These are phyloP conservation scores for Begonia fuchsioides DNA, from an alignment of 306 rosid genomes.

Conservation along the genomic window DNA sequence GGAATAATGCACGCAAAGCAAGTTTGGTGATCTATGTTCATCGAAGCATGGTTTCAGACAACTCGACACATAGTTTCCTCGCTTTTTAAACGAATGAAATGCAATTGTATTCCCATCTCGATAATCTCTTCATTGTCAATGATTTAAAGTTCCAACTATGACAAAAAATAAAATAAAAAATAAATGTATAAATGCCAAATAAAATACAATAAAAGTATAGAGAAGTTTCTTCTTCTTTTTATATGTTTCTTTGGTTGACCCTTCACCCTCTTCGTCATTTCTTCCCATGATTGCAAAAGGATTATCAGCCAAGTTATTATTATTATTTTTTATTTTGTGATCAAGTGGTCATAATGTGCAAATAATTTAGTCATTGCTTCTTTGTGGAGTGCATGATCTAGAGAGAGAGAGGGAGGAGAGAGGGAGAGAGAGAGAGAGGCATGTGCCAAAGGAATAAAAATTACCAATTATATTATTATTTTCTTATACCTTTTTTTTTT, in stretches of 20 bases:
- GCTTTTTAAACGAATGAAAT: too few relatives aligned
- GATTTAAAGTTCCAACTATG: neutral
- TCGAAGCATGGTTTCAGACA: too few relatives aligned
- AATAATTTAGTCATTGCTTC: neutral
- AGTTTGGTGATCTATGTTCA: too few relatives aligned
- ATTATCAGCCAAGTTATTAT: neutral
- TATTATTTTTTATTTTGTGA: neutral
- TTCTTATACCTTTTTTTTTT: too few relatives aligned
- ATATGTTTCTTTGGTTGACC: neutral
- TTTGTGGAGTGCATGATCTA: neutral
- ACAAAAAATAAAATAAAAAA: too few relatives aligned
- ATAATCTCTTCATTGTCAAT: neutral
- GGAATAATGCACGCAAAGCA: too few relatives aligned
- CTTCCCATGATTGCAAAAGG: neutral
- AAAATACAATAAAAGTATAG: neutral
- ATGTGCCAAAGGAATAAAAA: slow-evolving; percentile 8
- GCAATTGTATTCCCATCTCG: neutral
- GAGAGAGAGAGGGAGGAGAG: slow-evolving; percentile 10
- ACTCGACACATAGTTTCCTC: too few relatives aligned
- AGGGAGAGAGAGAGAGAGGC: slow-evolving; percentile 5
- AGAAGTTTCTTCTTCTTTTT: neutral
- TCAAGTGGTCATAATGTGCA: neutral
- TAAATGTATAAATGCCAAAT: too few relatives aligned
- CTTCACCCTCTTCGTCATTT: neutral
- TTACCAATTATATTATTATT: too few relatives aligned